These are phyloP conservation scores for Claviceps arundinis DNA, from an alignment of 2,329 filamentous ascomycete species.

Conservation along the genomic window DNA sequence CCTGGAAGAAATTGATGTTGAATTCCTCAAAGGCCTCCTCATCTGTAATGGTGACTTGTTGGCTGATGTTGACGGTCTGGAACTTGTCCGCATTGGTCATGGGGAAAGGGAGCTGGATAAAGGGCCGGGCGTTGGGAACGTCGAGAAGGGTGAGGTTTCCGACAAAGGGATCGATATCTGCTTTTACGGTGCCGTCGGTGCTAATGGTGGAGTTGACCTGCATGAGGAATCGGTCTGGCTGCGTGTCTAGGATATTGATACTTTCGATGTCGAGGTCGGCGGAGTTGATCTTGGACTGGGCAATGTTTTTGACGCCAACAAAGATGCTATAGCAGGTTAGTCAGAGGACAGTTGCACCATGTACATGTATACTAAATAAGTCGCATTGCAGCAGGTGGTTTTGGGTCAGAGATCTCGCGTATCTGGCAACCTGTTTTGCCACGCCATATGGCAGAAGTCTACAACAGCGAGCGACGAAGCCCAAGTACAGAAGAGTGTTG, in stretches of 20 bases:
- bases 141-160: slow-evolving; percentile 44
- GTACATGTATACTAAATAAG: too few relatives aligned
- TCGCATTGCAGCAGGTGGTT: too few relatives aligned
- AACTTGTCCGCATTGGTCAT: slow-evolving; percentile 33
- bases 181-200: slow-evolving; percentile 37
- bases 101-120: slow-evolving; percentile 39
- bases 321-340: slow-evolving; percentile 31
- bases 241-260: slow-evolving; percentile 35
- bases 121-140: slow-evolving; percentile 30
- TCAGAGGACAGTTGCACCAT: neutral
- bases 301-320: slow-evolving; percentile 42
- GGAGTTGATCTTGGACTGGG: slow-evolving; percentile 40
- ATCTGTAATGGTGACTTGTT: slow-evolving; percentile 33
- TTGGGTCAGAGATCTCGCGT: too few relatives aligned
- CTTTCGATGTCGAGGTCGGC: slow-evolving; percentile 38
- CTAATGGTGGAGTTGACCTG: slow-evolving; percentile 42
- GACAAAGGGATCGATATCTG: slow-evolving; percentile 35
- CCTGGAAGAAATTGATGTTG: slow-evolving; percentile 40
- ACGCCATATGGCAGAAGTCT: too few relatives aligned
- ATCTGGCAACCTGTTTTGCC: too few relatives aligned
- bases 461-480: too few relatives aligned
- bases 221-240: slow-evolving; percentile 32
- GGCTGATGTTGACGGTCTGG: slow-evolving; percentile 38
- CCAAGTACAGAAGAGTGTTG: too few relatives aligned
- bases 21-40: slow-evolving; percentile 37